A percentile compares a stretch with the other conserved stretches of the same genome.
Conservation (phyloP, 441 rosid species). For the Theobroma grandiflorum region DNA sequence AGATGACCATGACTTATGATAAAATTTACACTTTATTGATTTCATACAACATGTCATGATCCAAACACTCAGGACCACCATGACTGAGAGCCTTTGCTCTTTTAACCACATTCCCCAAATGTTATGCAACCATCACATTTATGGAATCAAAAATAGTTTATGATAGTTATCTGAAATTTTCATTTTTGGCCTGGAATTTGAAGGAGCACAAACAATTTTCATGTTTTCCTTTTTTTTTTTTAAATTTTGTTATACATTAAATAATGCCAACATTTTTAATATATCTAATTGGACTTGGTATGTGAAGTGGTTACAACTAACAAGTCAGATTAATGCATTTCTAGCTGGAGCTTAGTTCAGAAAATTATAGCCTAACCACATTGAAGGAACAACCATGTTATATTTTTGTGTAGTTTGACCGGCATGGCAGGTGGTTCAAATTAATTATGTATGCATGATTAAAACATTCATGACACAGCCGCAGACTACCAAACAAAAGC, state of each 20-base stretch:
- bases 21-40: not conserved
- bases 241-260: not conserved
- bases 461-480: too few species aligned
- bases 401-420: too few species aligned
- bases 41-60: not conserved
- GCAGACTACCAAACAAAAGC: not conserved
- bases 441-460: too few species aligned
- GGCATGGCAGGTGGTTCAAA: too few species aligned
- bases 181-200: not conserved
- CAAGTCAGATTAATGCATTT: slow-evolving; percentile 3
- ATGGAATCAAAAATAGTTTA: not conserved
- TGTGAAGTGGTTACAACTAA: slow-evolving; percentile 12
- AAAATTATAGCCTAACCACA: too few species aligned
- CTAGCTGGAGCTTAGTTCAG: not conserved
- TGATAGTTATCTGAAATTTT: not conserved
- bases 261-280: not conserved
- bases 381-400: too few species aligned
- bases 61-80: not conserved
- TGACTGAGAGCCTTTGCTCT: slow-evolving; percentile 4
- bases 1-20: not conserved
- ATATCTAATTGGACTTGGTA: not conserved
- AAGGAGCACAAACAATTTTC: not conserved
- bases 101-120: not conserved
- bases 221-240: too few species aligned
- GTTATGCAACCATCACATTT: not conserved